Evolutionary conservation across 352 stramenopile genomes (phyloP).

Genomic region (Globisporangium spiculum): DNA sequence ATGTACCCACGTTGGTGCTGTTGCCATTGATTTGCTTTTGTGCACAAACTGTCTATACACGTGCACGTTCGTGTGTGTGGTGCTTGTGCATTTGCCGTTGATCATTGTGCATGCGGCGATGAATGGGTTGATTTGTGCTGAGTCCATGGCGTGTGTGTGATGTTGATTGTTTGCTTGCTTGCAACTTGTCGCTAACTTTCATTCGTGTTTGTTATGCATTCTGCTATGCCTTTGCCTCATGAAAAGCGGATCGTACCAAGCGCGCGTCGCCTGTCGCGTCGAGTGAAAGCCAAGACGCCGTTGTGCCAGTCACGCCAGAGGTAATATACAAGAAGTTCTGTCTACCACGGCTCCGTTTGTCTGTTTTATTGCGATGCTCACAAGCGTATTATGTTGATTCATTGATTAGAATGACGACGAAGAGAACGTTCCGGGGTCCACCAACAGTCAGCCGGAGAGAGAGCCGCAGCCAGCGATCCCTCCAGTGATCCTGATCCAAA

Average conservation of each 20-base stretch:
- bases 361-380: not conserved
- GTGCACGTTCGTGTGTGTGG: not conserved
- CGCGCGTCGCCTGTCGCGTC: not conserved
- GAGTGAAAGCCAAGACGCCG: conserved; percentile 6
- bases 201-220: not conserved
- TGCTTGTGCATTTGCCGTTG: not conserved
- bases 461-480: conserved; percentile 5
- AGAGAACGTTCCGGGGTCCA: not conserved
- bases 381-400: not conserved
- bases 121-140: conserved; percentile 1
- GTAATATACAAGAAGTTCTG: not conserved
- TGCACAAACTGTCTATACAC: not conserved
- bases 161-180: not conserved
- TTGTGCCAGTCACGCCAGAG: conserved; percentile 14
- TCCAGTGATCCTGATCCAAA: conserved; percentile 5
- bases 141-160: not conserved
- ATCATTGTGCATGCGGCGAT: not conserved
- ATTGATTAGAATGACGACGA: conserved; percentile 9
- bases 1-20: not conserved
- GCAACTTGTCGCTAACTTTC: not conserved
- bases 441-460: conserved; percentile 2
- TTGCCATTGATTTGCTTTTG: not conserved
- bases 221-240: not conserved
- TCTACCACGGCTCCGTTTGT: not conserved
- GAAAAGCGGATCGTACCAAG: conserved; percentile 18